Base-by-base conservation (phyloP, 2,329 filamentous ascomycete species). In the Lachnellula occidentalis region DNA sequence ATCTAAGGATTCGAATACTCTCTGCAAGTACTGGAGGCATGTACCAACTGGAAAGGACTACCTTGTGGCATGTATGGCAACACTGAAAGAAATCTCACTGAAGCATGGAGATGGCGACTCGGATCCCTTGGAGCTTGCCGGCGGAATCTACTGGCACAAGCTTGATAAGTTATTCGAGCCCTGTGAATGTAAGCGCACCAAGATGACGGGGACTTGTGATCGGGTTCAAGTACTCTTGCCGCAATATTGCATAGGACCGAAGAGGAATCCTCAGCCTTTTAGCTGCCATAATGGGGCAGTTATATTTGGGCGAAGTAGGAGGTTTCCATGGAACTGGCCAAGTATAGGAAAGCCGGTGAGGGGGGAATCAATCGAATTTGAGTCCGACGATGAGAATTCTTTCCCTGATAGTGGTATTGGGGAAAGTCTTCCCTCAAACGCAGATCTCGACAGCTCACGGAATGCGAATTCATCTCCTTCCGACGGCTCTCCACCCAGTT, bases 251-350 rank as follows among this genome's bases (percentile, higher is more conserved):
- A 8, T 41, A 5, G 36, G 48, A 5, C 11, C 17, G 4, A 51
- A 51, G 19, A 47, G 37, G 34, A 31, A 51, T 14, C 22, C 43
- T 1, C 5, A 51, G 5, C 53, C 48, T 19, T 51, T 55, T 21
- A n/a, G 22, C n/a, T 22, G 14, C 37, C 3, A 15, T 14, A 21
- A 17, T 42, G 53, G 53, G 8, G 53, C 53, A 24, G 53, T 51
- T 12, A 51, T 55, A 21, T 48, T 55, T 51, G 53, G 53, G 9
- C 31, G 41, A n/a, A 55, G 48, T 24, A 51, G 21, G 22, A 27
- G 39, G 14, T 24, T 24, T 22, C 24, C 17, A 5, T 50, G 36
- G 47, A 17, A 15, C 4, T 50, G 39, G 24, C 52, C 52, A 36
- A 50, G 21, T 15, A 34, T 2, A 24, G 47, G 52, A 27, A 31